phyloP scores from a whole-genome alignment of 495 filamentous ascomycete species.

The Daldinia loculata region DNA sequence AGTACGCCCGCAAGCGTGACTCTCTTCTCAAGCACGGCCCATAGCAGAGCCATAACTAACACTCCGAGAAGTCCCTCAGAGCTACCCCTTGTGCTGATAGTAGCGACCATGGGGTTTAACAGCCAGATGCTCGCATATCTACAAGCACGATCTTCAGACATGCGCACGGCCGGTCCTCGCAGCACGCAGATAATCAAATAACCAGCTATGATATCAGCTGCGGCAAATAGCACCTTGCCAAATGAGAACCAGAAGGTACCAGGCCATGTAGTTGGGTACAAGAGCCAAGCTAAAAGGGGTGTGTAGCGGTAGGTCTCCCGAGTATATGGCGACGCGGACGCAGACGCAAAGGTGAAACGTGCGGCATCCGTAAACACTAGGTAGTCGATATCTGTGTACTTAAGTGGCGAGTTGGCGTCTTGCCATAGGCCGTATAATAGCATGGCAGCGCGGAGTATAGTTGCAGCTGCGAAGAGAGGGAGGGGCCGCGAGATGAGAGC shows the following conservation, averaged over 20 bases:
- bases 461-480: constrained; percentile 72
- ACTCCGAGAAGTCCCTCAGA: constrained; percentile 90
- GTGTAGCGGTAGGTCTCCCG: constrained; percentile 98
- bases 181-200: constrained; percentile 81
- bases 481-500: constrained; percentile 51
- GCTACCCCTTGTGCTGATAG: constrained; percentile 92
- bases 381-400: constrained; percentile 99
- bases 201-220: constrained; percentile 83
- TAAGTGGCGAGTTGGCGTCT: constrained; percentile 86
- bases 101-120: constrained; percentile 97
- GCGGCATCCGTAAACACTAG: constrained; percentile 98
- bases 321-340: constrained; percentile 73
- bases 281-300: constrained; percentile 87
- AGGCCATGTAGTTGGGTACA: constrained; percentile 79
- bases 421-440: constrained; percentile 90
- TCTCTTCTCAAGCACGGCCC: constrained; percentile 71
- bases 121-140: constrained; percentile 88
- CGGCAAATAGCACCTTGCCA: constrained; percentile 87
- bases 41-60: constrained; percentile 80
- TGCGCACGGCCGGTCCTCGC: constrained; percentile 36
- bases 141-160: constrained; percentile 60
- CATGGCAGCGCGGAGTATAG: constrained; percentile 71
- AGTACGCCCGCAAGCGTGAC: constrained; percentile 75
- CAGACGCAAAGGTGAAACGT: constrained; percentile 65
- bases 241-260: constrained; percentile 74